Evolutionary conservation across 1,284 basidiomycete species (phyloP), one percentile per base, ranked within the genome.

Genomic region (Papiliotrema laurentii): DNA sequence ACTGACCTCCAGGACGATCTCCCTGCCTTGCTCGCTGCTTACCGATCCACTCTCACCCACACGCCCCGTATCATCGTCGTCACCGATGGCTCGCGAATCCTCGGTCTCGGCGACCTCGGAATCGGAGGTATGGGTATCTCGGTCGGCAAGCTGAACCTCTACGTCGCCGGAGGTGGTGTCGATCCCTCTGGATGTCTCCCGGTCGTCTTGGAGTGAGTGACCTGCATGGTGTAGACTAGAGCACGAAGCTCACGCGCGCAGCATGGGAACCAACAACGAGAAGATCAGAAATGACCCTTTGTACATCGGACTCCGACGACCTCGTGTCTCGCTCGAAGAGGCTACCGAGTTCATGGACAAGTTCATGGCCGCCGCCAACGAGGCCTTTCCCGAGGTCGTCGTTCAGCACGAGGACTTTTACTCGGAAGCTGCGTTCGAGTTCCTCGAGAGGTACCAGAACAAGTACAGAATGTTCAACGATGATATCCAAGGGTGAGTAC

Each of bases 341-440:
- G 68, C 75, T 38, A 56, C 79, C 40, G 84, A 80, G 52, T 92
- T 96, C 71, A 88, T 96, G 84, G 89, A 94, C 65, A 87, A 89
- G 68, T 92, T 96, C 72, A 92, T 96, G 89, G 70, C 76, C 26
- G 89, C 88, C 65, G 87, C 90, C 77, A 74, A 79, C 24, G 65
- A 70, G 34, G 76, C 80, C 41, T 89, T 86, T 78, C 91, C 92
- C 1, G 86, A 88, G 60, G 68, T 80, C 45, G 80, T 94, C 63
- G 79, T 94, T 49, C 92, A 96, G 74, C 94, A 94, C 65, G 92
- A 96, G 81, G 88, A 90, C 75, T 90, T 90, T 55, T 84, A 87
- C 38, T 89, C 87, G 2, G 86, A 90, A 59, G 84, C 88, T 55
- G 89, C 89, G 0, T 93, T 92, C 76, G 75, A 80, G 49, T 91